phyloP scores from a whole-genome alignment of 2,329 filamentous ascomycete genomes.

The Lecanicillium sp. region DNA sequence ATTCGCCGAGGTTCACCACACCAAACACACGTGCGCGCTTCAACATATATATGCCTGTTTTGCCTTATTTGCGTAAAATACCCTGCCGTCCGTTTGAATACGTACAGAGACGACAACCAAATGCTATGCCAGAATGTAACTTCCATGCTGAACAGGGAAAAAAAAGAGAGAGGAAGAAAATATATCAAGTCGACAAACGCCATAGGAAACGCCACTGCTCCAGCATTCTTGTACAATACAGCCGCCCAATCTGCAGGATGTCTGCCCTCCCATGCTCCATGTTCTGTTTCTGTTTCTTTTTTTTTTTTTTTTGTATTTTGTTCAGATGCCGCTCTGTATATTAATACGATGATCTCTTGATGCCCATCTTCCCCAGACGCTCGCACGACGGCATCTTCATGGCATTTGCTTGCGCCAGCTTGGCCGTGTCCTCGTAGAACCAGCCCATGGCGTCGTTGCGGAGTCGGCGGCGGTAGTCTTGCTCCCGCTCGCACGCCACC shows the following conservation, averaged over 20 bases:
- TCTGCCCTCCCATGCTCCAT: neutral
- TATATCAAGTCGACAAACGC: slow-evolving; percentile 5
- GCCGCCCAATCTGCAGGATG: neutral
- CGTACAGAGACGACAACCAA: too few relatives aligned
- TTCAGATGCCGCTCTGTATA: too few relatives aligned
- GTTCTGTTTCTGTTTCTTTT: neutral
- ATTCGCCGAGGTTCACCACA: too few relatives aligned
- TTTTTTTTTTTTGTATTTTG: slow-evolving; percentile 4
- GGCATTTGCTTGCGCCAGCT: slow-evolving; percentile 61
- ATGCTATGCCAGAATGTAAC: slow-evolving; percentile 7
- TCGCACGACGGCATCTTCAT: slow-evolving; percentile 46
- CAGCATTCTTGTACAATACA: neutral
- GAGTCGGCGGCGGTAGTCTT: slow-evolving; percentile 55
- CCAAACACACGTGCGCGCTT: too few relatives aligned
- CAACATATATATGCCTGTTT: too few relatives aligned
- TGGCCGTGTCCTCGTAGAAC: slow-evolving; percentile 74
- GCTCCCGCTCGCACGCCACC: slow-evolving; percentile 68
- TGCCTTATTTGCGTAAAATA: too few relatives aligned
- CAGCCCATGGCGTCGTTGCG: slow-evolving; percentile 77
- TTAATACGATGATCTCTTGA: too few relatives aligned
- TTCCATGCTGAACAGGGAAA: neutral
- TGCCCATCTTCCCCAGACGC: slow-evolving; percentile 17
- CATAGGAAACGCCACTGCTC: slow-evolving; percentile 3
- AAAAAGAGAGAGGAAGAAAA: neutral
- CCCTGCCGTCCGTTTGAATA: too few relatives aligned